These are phyloP conservation scores for Otatea glauca DNA, from an alignment of 176 grass and related monocot species.

Conservation along the genomic window DNA sequence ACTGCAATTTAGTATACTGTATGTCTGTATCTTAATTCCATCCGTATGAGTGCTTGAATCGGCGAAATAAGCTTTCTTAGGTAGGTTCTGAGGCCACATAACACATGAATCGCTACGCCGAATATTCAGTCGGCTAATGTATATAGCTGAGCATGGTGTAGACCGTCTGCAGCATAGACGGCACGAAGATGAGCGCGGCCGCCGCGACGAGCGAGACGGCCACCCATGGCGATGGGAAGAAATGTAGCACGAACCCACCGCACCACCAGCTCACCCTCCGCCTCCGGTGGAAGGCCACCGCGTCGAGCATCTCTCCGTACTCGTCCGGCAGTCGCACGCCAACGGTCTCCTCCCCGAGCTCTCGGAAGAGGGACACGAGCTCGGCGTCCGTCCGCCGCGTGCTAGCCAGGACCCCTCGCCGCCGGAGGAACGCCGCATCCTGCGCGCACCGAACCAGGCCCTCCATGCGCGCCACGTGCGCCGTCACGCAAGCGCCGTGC, in stretches of 20 bases:
- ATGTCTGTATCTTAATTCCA: too few relatives aligned
- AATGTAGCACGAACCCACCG: constrained; percentile 49
- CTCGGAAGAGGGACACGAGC: constrained; percentile 41
- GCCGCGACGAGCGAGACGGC: constrained; percentile 46
- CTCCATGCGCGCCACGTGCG: constrained; percentile 47
- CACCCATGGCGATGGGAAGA: constrained; percentile 62
- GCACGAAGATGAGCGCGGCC: constrained; percentile 40
- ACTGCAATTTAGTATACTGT: too few relatives aligned
- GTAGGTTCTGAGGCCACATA: too few relatives aligned
- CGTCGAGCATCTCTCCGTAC: constrained; percentile 19
- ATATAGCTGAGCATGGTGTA: constrained; percentile 51
- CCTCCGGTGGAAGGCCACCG: constrained; percentile 21
- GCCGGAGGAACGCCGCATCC: constrained; percentile 55
- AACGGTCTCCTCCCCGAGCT: constrained; percentile 45
- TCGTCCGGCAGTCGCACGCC: constrained; percentile 41
- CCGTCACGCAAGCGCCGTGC: constrained; percentile 39
- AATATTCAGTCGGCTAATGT: background rate
- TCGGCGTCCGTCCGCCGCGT: constrained; percentile 34
- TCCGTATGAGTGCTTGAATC: too few relatives aligned
- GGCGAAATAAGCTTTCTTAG: too few relatives aligned
- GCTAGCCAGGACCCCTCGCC: constrained; percentile 32
- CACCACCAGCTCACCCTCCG: constrained; percentile 28
- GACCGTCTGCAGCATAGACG: constrained; percentile 53
- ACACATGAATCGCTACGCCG: background rate
- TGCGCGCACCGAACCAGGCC: constrained; percentile 35